A percentile compares a stretch with the other conserved stretches of the same genome.
Evolutionary conservation across 2,329 filamentous ascomycete genomes (phyloP).

Genomic region (Rhinocladiella mackenziei): DNA sequence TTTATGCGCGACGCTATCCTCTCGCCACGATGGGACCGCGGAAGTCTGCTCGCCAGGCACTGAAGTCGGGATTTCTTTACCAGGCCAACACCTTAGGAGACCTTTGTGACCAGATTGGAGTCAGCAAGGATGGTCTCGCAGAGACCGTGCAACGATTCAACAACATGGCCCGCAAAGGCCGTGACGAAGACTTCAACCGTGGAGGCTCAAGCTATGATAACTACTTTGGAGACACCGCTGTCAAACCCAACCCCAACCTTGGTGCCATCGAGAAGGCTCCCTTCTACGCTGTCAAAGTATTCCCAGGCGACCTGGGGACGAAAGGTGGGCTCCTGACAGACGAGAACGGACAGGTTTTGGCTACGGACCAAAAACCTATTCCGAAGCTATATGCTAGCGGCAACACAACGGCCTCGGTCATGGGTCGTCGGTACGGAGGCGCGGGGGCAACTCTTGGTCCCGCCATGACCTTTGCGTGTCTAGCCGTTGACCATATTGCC

Average conservation of each 20-base stretch:
- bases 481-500: neutral
- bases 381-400: slow-evolving; percentile 37
- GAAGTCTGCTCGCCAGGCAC: too few relatives aligned
- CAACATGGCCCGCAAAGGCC: neutral
- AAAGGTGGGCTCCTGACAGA: slow-evolving; percentile 35
- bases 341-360: slow-evolving; percentile 32
- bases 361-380: slow-evolving; percentile 26
- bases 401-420: slow-evolving; percentile 35
- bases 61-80: neutral
- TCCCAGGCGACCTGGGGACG: slow-evolving; percentile 37
- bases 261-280: slow-evolving; percentile 32
- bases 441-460: slow-evolving; percentile 38
- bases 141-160: neutral
- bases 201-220: slow-evolving; percentile 34
- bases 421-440: slow-evolving; percentile 36
- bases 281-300: slow-evolving; percentile 35
- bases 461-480: slow-evolving; percentile 35
- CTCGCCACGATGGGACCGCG: neutral
- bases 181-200: slow-evolving; percentile 20
- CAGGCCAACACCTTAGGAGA: neutral
- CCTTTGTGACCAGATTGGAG: neutral
- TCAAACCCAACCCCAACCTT: slow-evolving; percentile 33
- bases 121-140: neutral
- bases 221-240: slow-evolving; percentile 33
- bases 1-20: neutral